A percentile compares a stretch with the other conserved stretches of the same genome.
Conservation (phyloP, 2,329 filamentous ascomycete species). For the Cadophora sp. region DNA sequence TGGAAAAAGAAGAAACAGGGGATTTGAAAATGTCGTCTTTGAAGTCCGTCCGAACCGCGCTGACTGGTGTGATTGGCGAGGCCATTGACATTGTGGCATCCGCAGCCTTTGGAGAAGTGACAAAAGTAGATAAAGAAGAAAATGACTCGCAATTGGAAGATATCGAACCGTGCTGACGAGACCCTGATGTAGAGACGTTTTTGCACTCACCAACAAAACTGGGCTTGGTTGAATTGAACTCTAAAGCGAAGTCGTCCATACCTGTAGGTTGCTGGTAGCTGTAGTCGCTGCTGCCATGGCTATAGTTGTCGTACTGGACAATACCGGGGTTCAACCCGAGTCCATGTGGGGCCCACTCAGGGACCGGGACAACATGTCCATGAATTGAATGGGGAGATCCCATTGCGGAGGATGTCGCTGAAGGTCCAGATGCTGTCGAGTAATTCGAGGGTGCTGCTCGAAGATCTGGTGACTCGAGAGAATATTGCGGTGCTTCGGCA, state of each 20-base stretch:
- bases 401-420: conserved; percentile 43
- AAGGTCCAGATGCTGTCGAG: conserved; percentile 44
- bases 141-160: conserved; percentile 36
- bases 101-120: conserved; percentile 36
- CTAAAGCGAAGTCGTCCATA: conserved; percentile 46
- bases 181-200: conserved; percentile 46
- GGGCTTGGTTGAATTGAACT: conserved; percentile 49
- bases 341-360: conserved; percentile 42
- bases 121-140: conserved; percentile 41
- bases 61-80: conserved; percentile 41
- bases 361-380: conserved; percentile 37
- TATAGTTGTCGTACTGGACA: conserved; percentile 40
- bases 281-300: conserved; percentile 41
- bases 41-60: conserved; percentile 30
- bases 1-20: conserved; percentile 46
- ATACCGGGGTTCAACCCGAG: conserved; percentile 43
- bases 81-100: conserved; percentile 35
- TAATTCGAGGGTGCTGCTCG: conserved; percentile 42
- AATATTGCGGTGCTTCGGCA: conserved; percentile 45
- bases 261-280: conserved; percentile 39
- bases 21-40: conserved; percentile 44
- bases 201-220: conserved; percentile 54
- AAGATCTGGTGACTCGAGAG: conserved; percentile 42
- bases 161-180: conserved; percentile 41
- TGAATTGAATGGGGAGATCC: conserved; percentile 44